Evolutionary conservation across 2,329 filamentous ascomycete genomes (phyloP).

Genomic region (Fusarium sp.): DNA sequence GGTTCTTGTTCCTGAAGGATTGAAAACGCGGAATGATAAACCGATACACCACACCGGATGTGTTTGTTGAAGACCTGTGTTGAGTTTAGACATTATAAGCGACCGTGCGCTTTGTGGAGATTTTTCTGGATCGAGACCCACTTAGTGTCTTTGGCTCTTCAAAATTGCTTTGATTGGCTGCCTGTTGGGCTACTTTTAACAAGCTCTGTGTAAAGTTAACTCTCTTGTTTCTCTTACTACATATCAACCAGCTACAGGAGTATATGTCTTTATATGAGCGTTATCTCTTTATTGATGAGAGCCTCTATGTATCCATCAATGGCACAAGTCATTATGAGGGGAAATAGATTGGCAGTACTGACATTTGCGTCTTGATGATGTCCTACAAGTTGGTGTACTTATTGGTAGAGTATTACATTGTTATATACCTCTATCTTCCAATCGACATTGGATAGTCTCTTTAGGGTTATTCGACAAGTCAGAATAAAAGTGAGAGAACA

Average conservation of each 20-base stretch:
- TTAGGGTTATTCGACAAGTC: not conserved
- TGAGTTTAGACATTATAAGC: fast-evolving
- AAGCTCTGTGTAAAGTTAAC: not conserved
- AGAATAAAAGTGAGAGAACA: not conserved
- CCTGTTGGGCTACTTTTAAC: not conserved
- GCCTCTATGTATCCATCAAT: not conserved
- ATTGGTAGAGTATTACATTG: not conserved
- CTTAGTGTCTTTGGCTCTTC: not conserved
- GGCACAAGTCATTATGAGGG: not conserved
- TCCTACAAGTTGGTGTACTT: not conserved
- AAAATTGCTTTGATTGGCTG: not conserved
- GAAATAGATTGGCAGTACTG: not conserved
- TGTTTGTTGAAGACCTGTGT: not conserved
- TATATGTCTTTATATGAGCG: not conserved
- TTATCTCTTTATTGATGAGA: not conserved
- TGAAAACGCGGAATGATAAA: constrained; percentile 44
- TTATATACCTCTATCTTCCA: not conserved
- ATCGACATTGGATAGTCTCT: not conserved
- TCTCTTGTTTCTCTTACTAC: not conserved
- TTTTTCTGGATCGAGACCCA: not conserved
- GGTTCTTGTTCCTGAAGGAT: not conserved
- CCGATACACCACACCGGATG: constrained; percentile 43
- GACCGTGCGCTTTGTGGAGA: not conserved
- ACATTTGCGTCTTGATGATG: not conserved
- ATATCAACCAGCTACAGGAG: not conserved